Conservation (phyloP, 2,329 filamentous ascomycete species). For the Blastomyces emzantsi region DNA sequence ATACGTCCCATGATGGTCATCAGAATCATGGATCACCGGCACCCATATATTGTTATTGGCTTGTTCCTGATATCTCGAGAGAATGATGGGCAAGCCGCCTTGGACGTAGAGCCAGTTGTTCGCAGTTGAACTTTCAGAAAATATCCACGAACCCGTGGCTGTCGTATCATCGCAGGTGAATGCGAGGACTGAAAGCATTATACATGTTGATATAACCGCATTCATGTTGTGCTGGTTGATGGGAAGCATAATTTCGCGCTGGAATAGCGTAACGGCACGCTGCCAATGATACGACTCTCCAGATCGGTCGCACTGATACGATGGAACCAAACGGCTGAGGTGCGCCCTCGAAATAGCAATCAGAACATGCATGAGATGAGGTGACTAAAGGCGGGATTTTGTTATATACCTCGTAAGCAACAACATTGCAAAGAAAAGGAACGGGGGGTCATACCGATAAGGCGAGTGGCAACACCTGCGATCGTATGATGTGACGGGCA, state of each 20-base stretch:
- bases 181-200: constrained; percentile 24
- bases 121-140: constrained; percentile 18
- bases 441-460: constrained; percentile 20
- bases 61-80: constrained; percentile 14
- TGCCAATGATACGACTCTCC: constrained; percentile 27
- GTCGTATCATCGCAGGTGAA: constrained; percentile 21
- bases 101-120: constrained; percentile 28
- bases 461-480: constrained; percentile 11
- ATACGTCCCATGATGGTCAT: constrained; percentile 15
- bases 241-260: constrained; percentile 18
- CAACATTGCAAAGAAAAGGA: constrained; percentile 10
- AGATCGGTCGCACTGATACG: constrained; percentile 14
- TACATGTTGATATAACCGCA: constrained; percentile 24
- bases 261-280: constrained; percentile 22
- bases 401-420: constrained; percentile 8
- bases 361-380: constrained; percentile 27
- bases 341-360: constrained; percentile 24
- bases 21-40: constrained; percentile 16
- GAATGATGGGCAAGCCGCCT: constrained; percentile 22
- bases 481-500: constrained; percentile 12
- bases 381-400: constrained; percentile 19
- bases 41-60: constrained; percentile 23
- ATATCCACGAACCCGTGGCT: constrained; percentile 24
- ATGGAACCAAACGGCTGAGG: constrained; percentile 20
- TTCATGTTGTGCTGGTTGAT: constrained; percentile 21